Base-by-base conservation (phyloP, 2,329 filamentous ascomycete species). In the Fusarium sp. region DNA sequence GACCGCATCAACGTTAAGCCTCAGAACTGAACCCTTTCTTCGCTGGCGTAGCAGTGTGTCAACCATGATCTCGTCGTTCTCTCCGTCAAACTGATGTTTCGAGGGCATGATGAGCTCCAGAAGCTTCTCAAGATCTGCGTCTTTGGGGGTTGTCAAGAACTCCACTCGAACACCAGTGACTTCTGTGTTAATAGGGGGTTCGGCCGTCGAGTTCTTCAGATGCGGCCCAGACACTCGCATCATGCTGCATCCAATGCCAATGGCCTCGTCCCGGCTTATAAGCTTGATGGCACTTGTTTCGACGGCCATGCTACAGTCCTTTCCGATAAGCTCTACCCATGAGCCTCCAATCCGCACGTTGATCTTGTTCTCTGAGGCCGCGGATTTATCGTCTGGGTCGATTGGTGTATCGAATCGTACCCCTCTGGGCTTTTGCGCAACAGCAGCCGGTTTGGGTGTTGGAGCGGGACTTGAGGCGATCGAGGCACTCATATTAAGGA, bases 11-110 rank as follows among this genome's bases (percentile, higher is more conserved):
- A 97, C 77, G 6, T 87, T 89, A 8, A 92, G 79, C 51, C 93
- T 90, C 30, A 98, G 83, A 9, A 98, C 91, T 12, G 92, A 90
- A 0, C 95, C 96, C 79, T 98, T 95, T 56, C 91, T 88, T 64
- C 96, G 87, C 79, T 99, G 96, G 24, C 93, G 88, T 16, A 98
- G 82, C 1, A 99, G 85, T 1, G 94, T 98, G 73, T 98, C 95
- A 24, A 99, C 88, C 85, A 99, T 90, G 65, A 99, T 97, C 75
- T 98, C 95, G 73, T 98, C 94, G 65, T 97, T 92, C 49, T 90
- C 89, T 66, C 95, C 91, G 70, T 90, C 87, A 74, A 96, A 98
- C 69, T 95, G 94, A 78, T 96, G 90, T 70, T 94, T 96, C 0
- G 95, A 97, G 0, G 96, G 97, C 9, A 92, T 97, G 59, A 99